Evolutionary conservation across 2,329 filamentous ascomycete species (phyloP), one percentile per base, ranked within the genome.

Genomic region (Ceratocystiopsis brevicomis): DNA sequence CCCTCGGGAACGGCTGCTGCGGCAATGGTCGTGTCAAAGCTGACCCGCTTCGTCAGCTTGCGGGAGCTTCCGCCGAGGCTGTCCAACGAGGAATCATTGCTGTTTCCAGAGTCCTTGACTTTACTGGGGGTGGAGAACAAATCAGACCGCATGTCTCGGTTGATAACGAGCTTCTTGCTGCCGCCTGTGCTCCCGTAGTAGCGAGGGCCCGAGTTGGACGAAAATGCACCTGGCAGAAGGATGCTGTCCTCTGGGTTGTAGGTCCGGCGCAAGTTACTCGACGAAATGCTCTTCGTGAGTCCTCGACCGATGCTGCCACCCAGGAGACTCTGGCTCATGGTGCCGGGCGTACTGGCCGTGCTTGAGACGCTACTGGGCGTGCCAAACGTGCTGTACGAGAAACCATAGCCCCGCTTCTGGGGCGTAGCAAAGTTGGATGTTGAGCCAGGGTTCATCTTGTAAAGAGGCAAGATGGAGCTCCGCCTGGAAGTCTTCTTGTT

Each of bases 131-230:
- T 73, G 3, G 68, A 69, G 56, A 79, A 81, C 15, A 78, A 65
- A 53, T 84, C 80, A 45, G 72, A 86, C 43, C 83, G 74, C 56
- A 98, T 69, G 51, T 79, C 81, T 49, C 85, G 79, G 61, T 95
- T 92, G 57, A 98, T 95, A 43, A 87, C 81, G 45, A 98, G 71
- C 59, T 86, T 87, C 65, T 95, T 95, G 52, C 94, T 74, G 56
- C 73, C 83, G 38, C 75, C 73, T 40, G 70, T 71, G 55, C 68
- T 76, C n/a, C 74, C 71, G 42, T 78, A 79, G 51, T 75, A 71
- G 45, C 78, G 73, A 34, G 71, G 68, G 45, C 67, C 69, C 16
- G 71, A 64, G 54, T 73, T 79, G 21, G 79, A 68, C 2, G 83
- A 82, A 58, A 95, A 87, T 2, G 86, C 85, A 35, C 84, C 84